Evolutionary conservation across 2,329 filamentous ascomycete species (phyloP).

Genomic region (Elsinoe australis): DNA sequence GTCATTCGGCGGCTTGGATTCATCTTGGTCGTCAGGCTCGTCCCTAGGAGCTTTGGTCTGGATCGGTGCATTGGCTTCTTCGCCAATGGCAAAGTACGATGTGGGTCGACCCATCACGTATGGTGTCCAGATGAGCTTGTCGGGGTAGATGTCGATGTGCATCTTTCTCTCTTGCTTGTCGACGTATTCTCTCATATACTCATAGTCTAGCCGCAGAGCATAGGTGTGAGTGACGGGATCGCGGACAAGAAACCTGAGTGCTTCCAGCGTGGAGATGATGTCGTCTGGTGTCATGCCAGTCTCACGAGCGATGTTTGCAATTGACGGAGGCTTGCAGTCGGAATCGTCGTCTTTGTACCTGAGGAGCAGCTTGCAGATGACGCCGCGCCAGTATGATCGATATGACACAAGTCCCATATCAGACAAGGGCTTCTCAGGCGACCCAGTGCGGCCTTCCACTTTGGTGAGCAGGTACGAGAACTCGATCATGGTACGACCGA

Average conservation of each 20-base stretch:
- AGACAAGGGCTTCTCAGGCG: slow-evolving; percentile 91
- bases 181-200: slow-evolving; percentile 81
- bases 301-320: slow-evolving; percentile 66
- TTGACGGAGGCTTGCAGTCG: slow-evolving; percentile 40
- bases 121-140: slow-evolving; percentile 84
- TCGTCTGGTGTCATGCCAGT: slow-evolving; percentile 96
- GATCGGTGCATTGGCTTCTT: slow-evolving; percentile 40
- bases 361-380: slow-evolving; percentile 77
- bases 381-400: slow-evolving; percentile 89
- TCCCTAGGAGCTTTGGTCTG: slow-evolving; percentile 84
- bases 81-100: slow-evolving; percentile 31
- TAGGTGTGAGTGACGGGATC: slow-evolving; percentile 85
- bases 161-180: slow-evolving; percentile 82
- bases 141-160: slow-evolving; percentile 75
- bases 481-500: slow-evolving; percentile 92
- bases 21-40: slow-evolving; percentile 49
- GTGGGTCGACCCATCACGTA: slow-evolving; percentile 79
- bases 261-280: slow-evolving; percentile 88
- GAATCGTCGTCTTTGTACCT: slow-evolving; percentile 43
- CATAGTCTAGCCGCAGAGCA: slow-evolving; percentile 76
- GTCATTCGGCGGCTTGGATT: slow-evolving; percentile 37
- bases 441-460: slow-evolving; percentile 87
- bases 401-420: slow-evolving; percentile 98
- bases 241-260: slow-evolving; percentile 76
- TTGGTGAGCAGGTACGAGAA: slow-evolving; percentile 95